Conservation (phyloP, 441 rosid species). For the Populus hybrid region DNA sequence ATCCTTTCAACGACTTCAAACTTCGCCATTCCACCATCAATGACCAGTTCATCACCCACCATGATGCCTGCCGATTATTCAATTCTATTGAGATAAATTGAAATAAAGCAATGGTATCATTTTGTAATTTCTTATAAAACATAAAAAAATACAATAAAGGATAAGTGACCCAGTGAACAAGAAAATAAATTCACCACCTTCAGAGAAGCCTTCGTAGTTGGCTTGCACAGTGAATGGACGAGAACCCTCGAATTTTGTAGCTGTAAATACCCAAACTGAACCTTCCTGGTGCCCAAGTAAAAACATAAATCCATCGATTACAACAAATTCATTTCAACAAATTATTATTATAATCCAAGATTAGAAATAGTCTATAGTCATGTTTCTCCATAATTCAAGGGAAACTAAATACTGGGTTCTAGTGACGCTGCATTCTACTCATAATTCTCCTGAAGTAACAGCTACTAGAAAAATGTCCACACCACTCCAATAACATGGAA, state of each 20-base stretch:
- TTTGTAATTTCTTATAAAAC: constrained; percentile 7
- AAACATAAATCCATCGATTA: neutral
- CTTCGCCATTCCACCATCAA: constrained; percentile 85
- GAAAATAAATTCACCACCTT: constrained; percentile 37
- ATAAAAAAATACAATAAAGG: neutral
- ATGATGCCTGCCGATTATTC: constrained; percentile 41
- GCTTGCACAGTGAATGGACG: constrained; percentile 62
- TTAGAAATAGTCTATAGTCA: neutral
- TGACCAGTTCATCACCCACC: constrained; percentile 66
- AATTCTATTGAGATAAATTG: neutral
- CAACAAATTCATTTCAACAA: too few species aligned
- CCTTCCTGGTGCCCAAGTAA: constrained; percentile 47
- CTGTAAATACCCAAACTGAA: constrained; percentile 65
- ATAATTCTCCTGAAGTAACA: neutral
- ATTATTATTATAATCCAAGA: constrained; percentile 3
- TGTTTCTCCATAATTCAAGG: neutral
- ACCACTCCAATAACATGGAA: too few species aligned
- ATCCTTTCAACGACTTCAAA: constrained; percentile 60
- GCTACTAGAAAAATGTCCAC: neutral
- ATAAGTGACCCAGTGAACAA: neutral
- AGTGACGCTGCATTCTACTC: neutral
- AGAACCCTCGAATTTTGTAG: constrained; percentile 44
- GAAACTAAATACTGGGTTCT: neutral
- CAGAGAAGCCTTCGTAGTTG: constrained; percentile 58
- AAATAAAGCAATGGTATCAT: neutral